Evolutionary conservation across 73 alveolate species (phyloP).

Genomic region (Paraurostyla sp.): DNA sequence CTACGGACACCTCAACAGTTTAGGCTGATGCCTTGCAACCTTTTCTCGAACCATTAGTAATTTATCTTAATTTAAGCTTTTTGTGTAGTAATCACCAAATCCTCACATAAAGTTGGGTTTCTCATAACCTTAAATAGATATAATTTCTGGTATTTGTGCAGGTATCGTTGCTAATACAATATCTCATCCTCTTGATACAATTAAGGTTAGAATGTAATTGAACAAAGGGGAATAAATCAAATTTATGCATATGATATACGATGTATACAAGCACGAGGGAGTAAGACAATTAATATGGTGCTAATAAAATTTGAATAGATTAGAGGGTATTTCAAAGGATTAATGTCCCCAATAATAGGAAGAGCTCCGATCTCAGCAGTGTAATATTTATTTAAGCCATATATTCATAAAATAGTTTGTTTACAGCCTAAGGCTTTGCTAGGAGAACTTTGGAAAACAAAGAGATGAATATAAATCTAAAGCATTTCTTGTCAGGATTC

Average conservation of each 20-base stretch:
- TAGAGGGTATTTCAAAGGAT: constrained; percentile 66
- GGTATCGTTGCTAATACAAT: constrained; percentile 23
- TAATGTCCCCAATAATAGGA: constrained; percentile 36
- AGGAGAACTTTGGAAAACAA: not conserved
- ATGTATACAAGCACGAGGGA: constrained; percentile 4
- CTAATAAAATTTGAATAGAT: not conserved
- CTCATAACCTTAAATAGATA: not conserved
- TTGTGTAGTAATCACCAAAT: too few relatives aligned
- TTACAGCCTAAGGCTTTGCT: constrained; percentile 59
- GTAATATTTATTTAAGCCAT: not conserved
- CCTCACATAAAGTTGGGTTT: not conserved
- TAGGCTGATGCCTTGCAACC: too few relatives aligned
- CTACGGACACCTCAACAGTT: too few relatives aligned
- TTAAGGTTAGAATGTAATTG: constrained; percentile 59
- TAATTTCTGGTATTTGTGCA: constrained; percentile 39
- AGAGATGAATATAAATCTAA: not conserved
- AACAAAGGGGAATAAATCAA: not conserved
- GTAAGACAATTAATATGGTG: constrained; percentile 10
- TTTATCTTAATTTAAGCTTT: too few relatives aligned
- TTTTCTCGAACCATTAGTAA: too few relatives aligned
- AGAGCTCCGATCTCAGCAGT: constrained; percentile 70
- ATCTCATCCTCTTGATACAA: constrained; percentile 65
- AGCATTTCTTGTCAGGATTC: constrained; percentile 51
- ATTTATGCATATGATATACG: not conserved
- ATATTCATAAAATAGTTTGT: not conserved